Percentiles rank a stretch among this genome's conserved stretches.
Conservation (phyloP, 1,139 yeast species). For the Pichia sp. region DNA sequence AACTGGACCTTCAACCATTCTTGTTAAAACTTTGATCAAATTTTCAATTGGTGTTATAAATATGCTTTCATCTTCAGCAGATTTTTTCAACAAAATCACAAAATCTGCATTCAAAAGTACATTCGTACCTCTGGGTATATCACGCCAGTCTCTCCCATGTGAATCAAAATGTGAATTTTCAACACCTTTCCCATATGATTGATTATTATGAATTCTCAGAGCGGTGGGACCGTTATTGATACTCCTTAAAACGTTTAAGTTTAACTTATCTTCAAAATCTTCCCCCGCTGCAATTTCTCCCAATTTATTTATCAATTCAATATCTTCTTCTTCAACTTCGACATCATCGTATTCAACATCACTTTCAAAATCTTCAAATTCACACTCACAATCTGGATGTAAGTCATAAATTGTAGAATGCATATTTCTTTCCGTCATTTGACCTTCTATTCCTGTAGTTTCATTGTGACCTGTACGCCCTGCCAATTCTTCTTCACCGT, state of each 20-base stretch:
- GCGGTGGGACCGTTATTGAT: slow-evolving; percentile 28
- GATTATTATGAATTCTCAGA: slow-evolving; percentile 27
- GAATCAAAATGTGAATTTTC: slow-evolving; percentile 43
- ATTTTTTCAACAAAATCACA: slow-evolving; percentile 15
- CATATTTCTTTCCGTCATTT: slow-evolving; percentile 10
- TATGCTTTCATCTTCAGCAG: slow-evolving; percentile 23
- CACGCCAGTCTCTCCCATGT: slow-evolving; percentile 62
- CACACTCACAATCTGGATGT: slow-evolving; percentile 26
- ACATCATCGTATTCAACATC: slow-evolving; percentile 15
- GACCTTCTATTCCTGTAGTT: slow-evolving; percentile 1
- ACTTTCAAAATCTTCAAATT: slow-evolving; percentile 20
- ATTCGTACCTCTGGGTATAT: slow-evolving; percentile 54
- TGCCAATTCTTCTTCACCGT: slow-evolving; percentile 7
- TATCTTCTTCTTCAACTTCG: slow-evolving; percentile 7
- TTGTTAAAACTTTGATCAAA: slow-evolving; percentile 31
- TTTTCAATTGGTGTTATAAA: slow-evolving; percentile 22
- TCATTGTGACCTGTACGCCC: background rate
- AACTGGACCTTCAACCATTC: slow-evolving; percentile 30
- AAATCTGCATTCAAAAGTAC: slow-evolving; percentile 26
- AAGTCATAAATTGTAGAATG: slow-evolving; percentile 15
- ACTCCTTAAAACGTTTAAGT: slow-evolving; percentile 7
- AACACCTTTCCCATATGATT: slow-evolving; percentile 33
- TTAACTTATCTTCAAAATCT: slow-evolving; percentile 4
- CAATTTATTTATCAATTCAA: slow-evolving; percentile 1
- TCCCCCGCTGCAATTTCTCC: slow-evolving; percentile 3